Base-by-base conservation (phyloP, 345 rosid genomes). In the Mallotus nudiflorus region DNA sequence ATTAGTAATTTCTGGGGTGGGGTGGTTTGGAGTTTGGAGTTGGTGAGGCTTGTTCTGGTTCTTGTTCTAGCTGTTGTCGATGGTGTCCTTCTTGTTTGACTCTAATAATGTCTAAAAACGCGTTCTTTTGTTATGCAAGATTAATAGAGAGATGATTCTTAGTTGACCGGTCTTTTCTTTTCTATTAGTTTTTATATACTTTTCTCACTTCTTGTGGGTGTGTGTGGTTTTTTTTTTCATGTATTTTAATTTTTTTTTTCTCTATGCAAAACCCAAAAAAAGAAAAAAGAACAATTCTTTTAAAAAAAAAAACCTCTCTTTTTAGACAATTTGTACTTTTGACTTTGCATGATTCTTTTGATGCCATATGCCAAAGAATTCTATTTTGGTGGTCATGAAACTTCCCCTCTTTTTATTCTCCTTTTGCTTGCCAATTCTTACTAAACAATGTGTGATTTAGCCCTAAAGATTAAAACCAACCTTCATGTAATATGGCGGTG, bases 111-210 rank as follows among this genome's bases (percentile, higher is more conserved):
- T 27, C 63, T 40, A 35, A 83, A 77, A 78, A 81, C 89, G 89
- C 89, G 92, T 87, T 70, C 46, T 67, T 66, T 63, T 62, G 49
- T 33, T 56, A 16, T 62, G 60, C 49, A 77, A n/a, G n/a, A 52
- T 16, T 16, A 15, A 39, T 8, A 28, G 39, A 68, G 60, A 68
- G 57, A n/a, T n/a, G 79, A 80, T 80, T 72, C 82, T 69, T 40
- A 48, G 82, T 84, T 85, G 92, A 87, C 92, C 71, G 85, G 91
- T 83, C 91, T 66, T 66, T 60, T 15, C 9, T 42, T 42, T 42
- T 9, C 42, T 39, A 4, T 39, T 9, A 39, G 42, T 39, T 42
- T 42, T 68, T 40, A 29, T 33, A 57, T 72, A 40, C 50, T 55
- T 58, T 37, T 46, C 63, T 48, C 62, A 35, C n/a, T 51, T 20